Evolutionary conservation across 1,284 basidiomycete genomes (phyloP).

Genomic region (Caloboletus firmus): DNA sequence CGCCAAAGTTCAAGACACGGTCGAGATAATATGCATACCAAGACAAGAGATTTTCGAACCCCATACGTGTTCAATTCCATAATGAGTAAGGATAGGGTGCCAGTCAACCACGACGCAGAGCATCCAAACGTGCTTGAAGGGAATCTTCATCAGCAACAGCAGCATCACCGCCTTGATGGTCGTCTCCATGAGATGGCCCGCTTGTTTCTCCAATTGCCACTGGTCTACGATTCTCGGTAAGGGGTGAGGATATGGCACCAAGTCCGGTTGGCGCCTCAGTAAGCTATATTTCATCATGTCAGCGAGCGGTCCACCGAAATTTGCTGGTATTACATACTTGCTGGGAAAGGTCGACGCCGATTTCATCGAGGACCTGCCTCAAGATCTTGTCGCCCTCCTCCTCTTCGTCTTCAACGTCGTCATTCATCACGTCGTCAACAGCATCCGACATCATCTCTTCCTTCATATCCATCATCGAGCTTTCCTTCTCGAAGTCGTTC

Average conservation of each 20-base stretch:
- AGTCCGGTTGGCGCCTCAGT: constrained; percentile 80
- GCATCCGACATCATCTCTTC: constrained; percentile 99
- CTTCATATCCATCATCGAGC: constrained; percentile 99
- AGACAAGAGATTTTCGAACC: constrained; percentile 1
- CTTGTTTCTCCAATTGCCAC: constrained; percentile 76
- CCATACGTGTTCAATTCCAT: constrained; percentile 2
- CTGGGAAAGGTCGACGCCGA: constrained; percentile 90
- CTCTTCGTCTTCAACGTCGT: constrained; percentile 90
- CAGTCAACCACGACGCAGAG: constrained; percentile 62
- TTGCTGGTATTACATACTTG: constrained; percentile 55
- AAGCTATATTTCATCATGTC: constrained; percentile 51
- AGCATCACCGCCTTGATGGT: constrained; percentile 39
- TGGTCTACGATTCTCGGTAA: constrained; percentile 66
- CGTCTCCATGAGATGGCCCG: constrained; percentile 41
- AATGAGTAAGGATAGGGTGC: constrained; percentile 2
- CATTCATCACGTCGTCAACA: constrained; percentile 98
- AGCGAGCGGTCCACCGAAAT: constrained; percentile 5
- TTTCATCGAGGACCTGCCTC: constrained; percentile 96
- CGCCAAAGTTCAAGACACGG: background rate
- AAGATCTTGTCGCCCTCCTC: constrained; percentile 96
- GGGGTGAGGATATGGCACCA: constrained; percentile 55
- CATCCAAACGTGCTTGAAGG: constrained; percentile 84
- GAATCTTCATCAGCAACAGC: constrained; percentile 80
- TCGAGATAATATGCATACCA: background rate
- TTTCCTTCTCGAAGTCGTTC: constrained; percentile 98